Conservation (phyloP, 768 basidiomycete species). For the Strobilomyces dryophilus region DNA sequence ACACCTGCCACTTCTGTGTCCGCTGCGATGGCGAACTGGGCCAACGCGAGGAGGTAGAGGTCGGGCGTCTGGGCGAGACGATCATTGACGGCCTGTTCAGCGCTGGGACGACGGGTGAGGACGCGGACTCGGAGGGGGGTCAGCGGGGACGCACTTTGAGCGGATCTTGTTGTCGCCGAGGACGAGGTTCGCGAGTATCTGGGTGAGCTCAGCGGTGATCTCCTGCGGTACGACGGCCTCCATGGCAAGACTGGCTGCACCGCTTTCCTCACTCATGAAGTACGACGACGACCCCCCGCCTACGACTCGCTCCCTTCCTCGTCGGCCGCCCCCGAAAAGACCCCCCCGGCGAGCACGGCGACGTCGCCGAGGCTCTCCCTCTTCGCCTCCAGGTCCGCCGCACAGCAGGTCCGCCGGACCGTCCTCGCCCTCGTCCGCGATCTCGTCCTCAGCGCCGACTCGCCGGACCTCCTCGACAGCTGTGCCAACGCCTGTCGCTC, state of each 20-base stretch:
- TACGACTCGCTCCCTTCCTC: slow-evolving; percentile 11
- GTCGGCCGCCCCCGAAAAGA: too few relatives aligned
- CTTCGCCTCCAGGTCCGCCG: slow-evolving; percentile 26
- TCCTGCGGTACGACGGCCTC: slow-evolving; percentile 47
- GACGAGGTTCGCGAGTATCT: slow-evolving; percentile 81
- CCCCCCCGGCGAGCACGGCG: too few relatives aligned
- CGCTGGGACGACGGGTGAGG: slow-evolving; percentile 35
- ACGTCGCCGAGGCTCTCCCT: background rate
- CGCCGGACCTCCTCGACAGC: slow-evolving; percentile 20
- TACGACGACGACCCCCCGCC: slow-evolving; percentile 23
- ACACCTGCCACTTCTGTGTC: slow-evolving; percentile 74
- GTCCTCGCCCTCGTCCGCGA: slow-evolving; percentile 54
- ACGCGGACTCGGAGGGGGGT: background rate
- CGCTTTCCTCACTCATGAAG: too few relatives aligned
- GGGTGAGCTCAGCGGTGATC: slow-evolving; percentile 72
- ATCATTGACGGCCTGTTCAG: slow-evolving; percentile 80
- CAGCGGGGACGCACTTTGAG: slow-evolving; percentile 54
- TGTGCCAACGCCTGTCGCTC: slow-evolving; percentile 58
- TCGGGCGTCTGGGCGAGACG: slow-evolving; percentile 74
- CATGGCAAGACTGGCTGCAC: slow-evolving; percentile 11
- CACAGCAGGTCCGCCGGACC: slow-evolving; percentile 51
- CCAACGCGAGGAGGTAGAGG: slow-evolving; percentile 71
- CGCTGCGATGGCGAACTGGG: slow-evolving; percentile 72
- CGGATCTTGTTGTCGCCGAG: slow-evolving; percentile 82
- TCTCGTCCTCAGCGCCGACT: slow-evolving; percentile 35